These are phyloP conservation scores for Colletotrichum scovillei DNA, from an alignment of 2,329 filamentous ascomycete genomes.

Conservation along the genomic window DNA sequence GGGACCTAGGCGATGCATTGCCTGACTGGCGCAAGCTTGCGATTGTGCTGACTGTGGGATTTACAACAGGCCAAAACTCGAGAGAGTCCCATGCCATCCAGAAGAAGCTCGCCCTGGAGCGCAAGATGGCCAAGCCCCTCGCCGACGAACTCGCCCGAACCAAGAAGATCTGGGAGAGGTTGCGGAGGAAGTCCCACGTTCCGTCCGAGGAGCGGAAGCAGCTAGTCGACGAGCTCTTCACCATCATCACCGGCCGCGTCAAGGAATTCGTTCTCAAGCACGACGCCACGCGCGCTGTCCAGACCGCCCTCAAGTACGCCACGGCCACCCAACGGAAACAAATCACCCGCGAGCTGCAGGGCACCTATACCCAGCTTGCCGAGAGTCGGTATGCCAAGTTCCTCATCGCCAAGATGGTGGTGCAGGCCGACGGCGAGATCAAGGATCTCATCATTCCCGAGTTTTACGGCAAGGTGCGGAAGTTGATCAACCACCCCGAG, in stretches of 20 bases:
- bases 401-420: conserved; percentile 92
- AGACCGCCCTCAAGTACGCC: conserved; percentile 97
- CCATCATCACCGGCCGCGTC: conserved; percentile 89
- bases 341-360: conserved; percentile 88
- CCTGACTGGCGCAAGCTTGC: background rate
- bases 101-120: conserved; percentile 86
- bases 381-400: conserved; percentile 99
- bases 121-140: conserved; percentile 92
- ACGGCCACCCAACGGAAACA: conserved; percentile 84
- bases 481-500: conserved; percentile 95
- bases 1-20: conserved; percentile 36
- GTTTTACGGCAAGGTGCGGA: conserved; percentile 93
- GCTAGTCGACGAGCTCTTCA: conserved; percentile 89
- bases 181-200: conserved; percentile 93
- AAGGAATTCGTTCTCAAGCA: conserved; percentile 99
- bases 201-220: conserved; percentile 88
- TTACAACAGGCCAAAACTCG: conserved; percentile 68
- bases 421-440: conserved; percentile 90
- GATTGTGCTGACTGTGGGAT: background rate
- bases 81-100: conserved; percentile 94
- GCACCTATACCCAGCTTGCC: conserved; percentile 84
- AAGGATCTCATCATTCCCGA: conserved; percentile 91
- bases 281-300: conserved; percentile 94
- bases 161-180: conserved; percentile 96
- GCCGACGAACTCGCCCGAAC: conserved; percentile 88